Conservation (phyloP, 805 yeast genomes). For the Ogataea parapolymorpha region DNA sequence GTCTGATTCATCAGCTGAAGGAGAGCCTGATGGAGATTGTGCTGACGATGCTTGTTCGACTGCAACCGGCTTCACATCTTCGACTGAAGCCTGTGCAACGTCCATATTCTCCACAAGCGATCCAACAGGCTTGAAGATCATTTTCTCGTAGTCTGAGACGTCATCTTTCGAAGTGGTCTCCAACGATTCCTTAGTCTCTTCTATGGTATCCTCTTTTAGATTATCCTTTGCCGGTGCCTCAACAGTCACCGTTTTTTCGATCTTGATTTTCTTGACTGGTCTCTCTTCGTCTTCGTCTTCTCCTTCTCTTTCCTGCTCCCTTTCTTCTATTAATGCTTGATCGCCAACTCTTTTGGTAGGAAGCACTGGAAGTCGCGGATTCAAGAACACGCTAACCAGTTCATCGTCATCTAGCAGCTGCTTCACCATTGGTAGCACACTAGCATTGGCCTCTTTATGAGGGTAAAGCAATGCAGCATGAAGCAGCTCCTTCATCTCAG, state of each 20-base stretch:
- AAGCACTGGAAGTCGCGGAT: slow-evolving; percentile 70
- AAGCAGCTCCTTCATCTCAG: slow-evolving; percentile 32
- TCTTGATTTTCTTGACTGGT: slow-evolving; percentile 7
- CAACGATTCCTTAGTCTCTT: slow-evolving; percentile 8
- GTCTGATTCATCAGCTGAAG: slow-evolving; percentile 31
- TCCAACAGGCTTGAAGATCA: slow-evolving; percentile 18
- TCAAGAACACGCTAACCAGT: slow-evolving; percentile 55
- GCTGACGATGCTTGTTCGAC: background rate
- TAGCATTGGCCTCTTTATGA: slow-evolving; percentile 47
- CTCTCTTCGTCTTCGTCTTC: background rate
- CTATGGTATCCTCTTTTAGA: slow-evolving; percentile 8
- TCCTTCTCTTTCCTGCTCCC: background rate
- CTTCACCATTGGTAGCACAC: slow-evolving; percentile 69
- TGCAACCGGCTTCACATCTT: background rate
- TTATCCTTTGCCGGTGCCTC: slow-evolving; percentile 11
- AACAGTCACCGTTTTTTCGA: slow-evolving; percentile 4
- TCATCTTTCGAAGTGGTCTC: background rate
- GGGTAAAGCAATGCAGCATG: slow-evolving; percentile 65
- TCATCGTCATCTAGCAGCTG: slow-evolving; percentile 47
- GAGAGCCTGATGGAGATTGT: slow-evolving; percentile 12
- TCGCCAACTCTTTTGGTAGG: slow-evolving; percentile 14
- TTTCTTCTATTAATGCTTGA: slow-evolving; percentile 8
- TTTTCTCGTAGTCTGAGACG: slow-evolving; percentile 9
- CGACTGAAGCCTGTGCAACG: background rate
- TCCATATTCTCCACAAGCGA: slow-evolving; percentile 8